A percentile compares a stretch with the other conserved stretches of the same genome.
These are phyloP conservation scores for Penicillium lagena DNA, from an alignment of 495 filamentous ascomycete genomes.

Conservation along the genomic window DNA sequence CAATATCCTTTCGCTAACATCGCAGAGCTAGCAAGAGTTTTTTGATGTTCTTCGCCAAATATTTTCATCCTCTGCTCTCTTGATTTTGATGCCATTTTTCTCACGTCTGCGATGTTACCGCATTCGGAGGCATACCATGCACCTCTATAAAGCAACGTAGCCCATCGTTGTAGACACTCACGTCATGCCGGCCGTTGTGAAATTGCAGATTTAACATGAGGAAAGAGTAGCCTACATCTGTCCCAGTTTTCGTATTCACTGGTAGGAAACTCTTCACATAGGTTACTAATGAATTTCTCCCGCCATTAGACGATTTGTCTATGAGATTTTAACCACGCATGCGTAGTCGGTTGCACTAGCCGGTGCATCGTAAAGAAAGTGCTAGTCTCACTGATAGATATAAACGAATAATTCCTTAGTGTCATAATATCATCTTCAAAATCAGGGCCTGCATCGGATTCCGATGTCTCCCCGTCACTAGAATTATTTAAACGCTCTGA, in stretches of 20 bases:
- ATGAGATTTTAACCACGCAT: conserved; percentile 18
- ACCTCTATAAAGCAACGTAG: conserved; percentile 13
- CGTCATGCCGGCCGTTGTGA: conserved; percentile 7
- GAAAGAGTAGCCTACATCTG: conserved; percentile 17
- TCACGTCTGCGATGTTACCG: conserved; percentile 4
- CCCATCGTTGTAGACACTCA: conserved; percentile 9
- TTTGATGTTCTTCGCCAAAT: too few relatives aligned
- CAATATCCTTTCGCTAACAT: too few relatives aligned
- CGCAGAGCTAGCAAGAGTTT: too few relatives aligned
- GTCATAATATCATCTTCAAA: conserved; percentile 28
- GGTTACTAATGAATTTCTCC: conserved; percentile 27
- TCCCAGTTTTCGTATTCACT: conserved; percentile 28
- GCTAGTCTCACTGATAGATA: conserved; percentile 11
- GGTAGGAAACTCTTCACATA: conserved; percentile 31
- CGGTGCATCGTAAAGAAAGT: conserved; percentile 13
- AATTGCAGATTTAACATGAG: conserved; percentile 15
- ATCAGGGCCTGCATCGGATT: too few relatives aligned
- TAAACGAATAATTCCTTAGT: conserved; percentile 33
- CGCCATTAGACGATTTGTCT: conserved; percentile 23
- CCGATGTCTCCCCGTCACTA: too few relatives aligned
- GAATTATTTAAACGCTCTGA: too few relatives aligned
- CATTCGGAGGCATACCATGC: conserved; percentile 7
- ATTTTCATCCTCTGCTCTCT: too few relatives aligned
- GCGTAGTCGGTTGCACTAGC: conserved; percentile 15
- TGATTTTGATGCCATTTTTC: conserved; percentile 4